Conservation (phyloP, 352 stramenopile genomes). For the Phytophthora europaea region DNA sequence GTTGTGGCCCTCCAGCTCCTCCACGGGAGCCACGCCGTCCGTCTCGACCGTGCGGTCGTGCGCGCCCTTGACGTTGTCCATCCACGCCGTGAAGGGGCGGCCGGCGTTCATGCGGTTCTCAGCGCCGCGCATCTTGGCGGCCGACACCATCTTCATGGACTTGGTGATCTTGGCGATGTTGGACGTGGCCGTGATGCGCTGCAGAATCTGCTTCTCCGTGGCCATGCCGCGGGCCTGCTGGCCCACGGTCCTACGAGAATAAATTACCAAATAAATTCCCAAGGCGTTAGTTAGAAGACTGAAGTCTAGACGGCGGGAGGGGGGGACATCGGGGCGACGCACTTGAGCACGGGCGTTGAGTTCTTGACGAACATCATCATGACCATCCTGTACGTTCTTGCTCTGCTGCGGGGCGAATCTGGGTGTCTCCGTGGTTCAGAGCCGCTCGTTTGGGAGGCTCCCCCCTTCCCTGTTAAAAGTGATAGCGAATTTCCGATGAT, state of each 20-base stretch:
- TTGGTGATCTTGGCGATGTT: constrained; percentile 99
- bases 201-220: constrained; percentile 98
- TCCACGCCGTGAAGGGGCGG: constrained; percentile 85
- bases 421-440: constrained; percentile 40
- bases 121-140: constrained; percentile 98
- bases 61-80: constrained; percentile 85
- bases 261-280: neutral
- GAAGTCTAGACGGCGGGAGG: neutral
- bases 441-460: constrained; percentile 37
- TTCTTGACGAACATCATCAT: constrained; percentile 68
- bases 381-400: constrained; percentile 43
- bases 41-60: constrained; percentile 87
- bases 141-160: constrained; percentile 99
- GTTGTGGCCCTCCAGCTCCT: constrained; percentile 90
- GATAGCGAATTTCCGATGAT: constrained; percentile 7
- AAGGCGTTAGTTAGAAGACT: no score
- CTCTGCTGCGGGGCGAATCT: constrained; percentile 37
- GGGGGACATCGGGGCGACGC: constrained; percentile 17
- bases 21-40: constrained; percentile 84
- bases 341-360: constrained; percentile 63
- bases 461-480: constrained; percentile 1
- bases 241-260: constrained; percentile 57
- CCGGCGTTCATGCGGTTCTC: constrained; percentile 91
- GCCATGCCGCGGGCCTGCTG: constrained; percentile 96
- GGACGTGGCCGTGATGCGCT: constrained; percentile 98